Evolutionary conservation across 2,329 filamentous ascomycete species (phyloP).

Genomic region (Dryadomyces quercus-mongolicae): DNA sequence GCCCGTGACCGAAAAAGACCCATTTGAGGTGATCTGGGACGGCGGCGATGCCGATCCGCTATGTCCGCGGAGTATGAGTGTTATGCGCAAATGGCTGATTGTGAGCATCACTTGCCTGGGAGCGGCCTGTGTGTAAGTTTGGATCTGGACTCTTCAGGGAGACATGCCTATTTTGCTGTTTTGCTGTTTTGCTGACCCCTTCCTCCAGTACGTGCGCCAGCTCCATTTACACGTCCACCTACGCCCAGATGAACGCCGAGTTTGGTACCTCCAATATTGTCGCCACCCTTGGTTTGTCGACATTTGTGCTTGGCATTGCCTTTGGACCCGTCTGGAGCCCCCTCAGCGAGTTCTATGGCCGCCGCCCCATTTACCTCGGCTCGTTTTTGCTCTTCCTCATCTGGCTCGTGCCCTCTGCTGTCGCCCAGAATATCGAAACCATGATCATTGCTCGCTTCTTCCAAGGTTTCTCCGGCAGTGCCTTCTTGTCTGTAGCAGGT

Average conservation of each 20-base stretch:
- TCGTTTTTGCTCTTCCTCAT: conserved; percentile 66
- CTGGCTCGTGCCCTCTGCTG: conserved; percentile 70
- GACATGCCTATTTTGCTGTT: too few species aligned
- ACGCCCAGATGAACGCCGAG: conserved; percentile 61
- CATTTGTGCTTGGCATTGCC: conserved; percentile 68
- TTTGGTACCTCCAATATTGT: conserved; percentile 61
- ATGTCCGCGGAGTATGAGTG: conserved; percentile 59
- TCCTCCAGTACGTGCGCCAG: conserved; percentile 39
- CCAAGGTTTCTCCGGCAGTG: conserved; percentile 56
- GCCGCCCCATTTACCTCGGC: conserved; percentile 66
- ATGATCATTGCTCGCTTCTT: conserved; percentile 71
- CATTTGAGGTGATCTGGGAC: conserved; percentile 65
- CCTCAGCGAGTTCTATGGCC: conserved; percentile 68
- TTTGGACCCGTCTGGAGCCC: conserved; percentile 53
- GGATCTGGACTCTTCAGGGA: too few species aligned
- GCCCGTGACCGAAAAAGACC: conserved; percentile 21
- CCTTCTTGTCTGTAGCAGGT: conserved; percentile 63
- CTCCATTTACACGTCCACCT: conserved; percentile 82
- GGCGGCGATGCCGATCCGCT: conserved; percentile 57
- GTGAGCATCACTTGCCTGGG: conserved; percentile 61
- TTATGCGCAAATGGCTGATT: conserved; percentile 65
- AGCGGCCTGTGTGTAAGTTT: conserved; percentile 73
- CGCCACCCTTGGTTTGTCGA: conserved; percentile 67
- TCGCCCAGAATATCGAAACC: conserved; percentile 70
- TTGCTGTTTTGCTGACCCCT: neutral